Evolutionary conservation across 495 filamentous ascomycete species (phyloP), one percentile per base, ranked within the genome.

Genomic region (Penicillium herquei): DNA sequence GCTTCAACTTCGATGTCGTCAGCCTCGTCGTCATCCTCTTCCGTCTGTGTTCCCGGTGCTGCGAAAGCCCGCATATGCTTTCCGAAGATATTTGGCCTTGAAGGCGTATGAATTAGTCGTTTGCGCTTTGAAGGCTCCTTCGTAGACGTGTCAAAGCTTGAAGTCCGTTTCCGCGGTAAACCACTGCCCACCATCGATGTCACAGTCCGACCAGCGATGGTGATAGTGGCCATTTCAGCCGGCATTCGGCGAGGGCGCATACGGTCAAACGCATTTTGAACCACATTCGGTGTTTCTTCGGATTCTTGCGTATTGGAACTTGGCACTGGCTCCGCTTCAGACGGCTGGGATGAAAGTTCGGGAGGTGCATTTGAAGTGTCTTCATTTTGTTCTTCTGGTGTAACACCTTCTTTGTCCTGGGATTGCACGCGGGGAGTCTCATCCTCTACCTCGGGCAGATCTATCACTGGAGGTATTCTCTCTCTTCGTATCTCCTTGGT

Each of bases 161-260:
- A 63, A 16, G 69, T 55, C 18, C 74, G 64, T 49, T 77, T 78
- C 53, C 72, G 76, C 31, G 71, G 69, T 1, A 68, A 35, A 49
- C 74, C 71, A 58, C 73, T 80, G 11, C 84, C 84, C 54, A 88
- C 69, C 42, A 81, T 72, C 0, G 81, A 79, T 6, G 76, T 91
- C 17, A 91, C 84, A 0, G 90, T 91, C 39, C 82, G 84, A 50
- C 88, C 81, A 3, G 91, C 93, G 51, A 98, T 88, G 0, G 91
- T 96, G 32, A 98, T 94, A 3, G 90, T 96, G 32, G 93, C 92
- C 47, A 86, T 75, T 65, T 91, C 87, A n/a, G 80, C 76, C 6
- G 81, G 80, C 10, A 77, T 67, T 33, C 89, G 82, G 59, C 84
- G 85, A 1, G 84, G 77, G 2, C 85, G 80, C 81, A 87, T 87